These are phyloP conservation scores for Aphanomyces euteiches DNA, from an alignment of 352 stramenopile species.

Conservation along the genomic window DNA sequence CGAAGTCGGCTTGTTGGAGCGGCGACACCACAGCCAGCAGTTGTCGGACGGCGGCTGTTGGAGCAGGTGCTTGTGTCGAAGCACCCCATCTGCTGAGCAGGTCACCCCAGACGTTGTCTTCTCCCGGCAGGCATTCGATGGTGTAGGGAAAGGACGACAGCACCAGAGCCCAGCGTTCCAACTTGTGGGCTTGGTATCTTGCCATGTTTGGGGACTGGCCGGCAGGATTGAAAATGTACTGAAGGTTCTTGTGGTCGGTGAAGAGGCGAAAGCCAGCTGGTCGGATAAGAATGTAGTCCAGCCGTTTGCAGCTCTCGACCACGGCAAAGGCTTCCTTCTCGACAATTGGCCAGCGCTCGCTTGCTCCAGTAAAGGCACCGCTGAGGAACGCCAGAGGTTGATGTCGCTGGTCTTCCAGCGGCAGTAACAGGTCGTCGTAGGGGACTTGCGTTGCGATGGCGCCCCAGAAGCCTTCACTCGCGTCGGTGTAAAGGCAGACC, in stretches of 20 bases:
- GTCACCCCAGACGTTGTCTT: slow-evolving; percentile 38
- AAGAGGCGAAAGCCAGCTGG: slow-evolving; percentile 29
- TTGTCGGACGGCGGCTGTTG: background rate
- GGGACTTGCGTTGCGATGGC: slow-evolving; percentile 29
- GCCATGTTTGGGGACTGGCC: slow-evolving; percentile 11
- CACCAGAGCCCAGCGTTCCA: slow-evolving; percentile 32
- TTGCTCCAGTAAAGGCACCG: slow-evolving; percentile 28
- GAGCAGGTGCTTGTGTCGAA: background rate
- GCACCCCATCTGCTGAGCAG: slow-evolving; percentile 34
- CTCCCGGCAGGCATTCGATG: slow-evolving; percentile 33
- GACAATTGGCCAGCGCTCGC: slow-evolving; percentile 31
- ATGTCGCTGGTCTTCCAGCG: slow-evolving; percentile 32
- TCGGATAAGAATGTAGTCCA: slow-evolving; percentile 33
- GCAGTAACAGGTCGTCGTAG: background rate
- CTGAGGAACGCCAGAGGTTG: slow-evolving; percentile 32
- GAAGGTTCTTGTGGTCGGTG: slow-evolving; percentile 35
- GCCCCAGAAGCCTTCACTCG: slow-evolving; percentile 32
- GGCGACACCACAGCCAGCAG: slow-evolving; percentile 29
- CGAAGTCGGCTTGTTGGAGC: slow-evolving; percentile 29
- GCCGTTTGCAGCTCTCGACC: slow-evolving; percentile 33
- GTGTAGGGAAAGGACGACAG: slow-evolving; percentile 34
- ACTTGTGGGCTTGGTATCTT: slow-evolving; percentile 38
- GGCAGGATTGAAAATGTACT: slow-evolving; percentile 35
- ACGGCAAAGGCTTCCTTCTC: slow-evolving; percentile 39
- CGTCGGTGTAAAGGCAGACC: slow-evolving; percentile 36